Percentiles rank a stretch among this genome's conserved stretches.
phyloP scores from a whole-genome alignment of 805 yeast species.

The Pichia cabralensis region DNA sequence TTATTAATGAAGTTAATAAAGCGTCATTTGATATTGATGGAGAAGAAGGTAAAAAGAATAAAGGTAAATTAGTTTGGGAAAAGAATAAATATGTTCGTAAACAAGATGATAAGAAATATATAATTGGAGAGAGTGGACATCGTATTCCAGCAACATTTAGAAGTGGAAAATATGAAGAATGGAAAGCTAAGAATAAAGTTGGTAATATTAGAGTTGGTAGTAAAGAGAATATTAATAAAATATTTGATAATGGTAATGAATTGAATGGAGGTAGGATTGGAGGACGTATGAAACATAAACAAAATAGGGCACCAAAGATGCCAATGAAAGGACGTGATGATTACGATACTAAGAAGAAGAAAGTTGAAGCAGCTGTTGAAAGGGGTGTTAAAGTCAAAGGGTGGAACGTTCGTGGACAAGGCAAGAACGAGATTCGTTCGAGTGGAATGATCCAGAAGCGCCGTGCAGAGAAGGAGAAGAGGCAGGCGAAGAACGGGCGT shows the following conservation, averaged over 20 bases:
- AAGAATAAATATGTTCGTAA: constrained; percentile 81
- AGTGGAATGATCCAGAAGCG: constrained; percentile 72
- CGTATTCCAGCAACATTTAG: constrained; percentile 83
- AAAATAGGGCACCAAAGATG: constrained; percentile 67
- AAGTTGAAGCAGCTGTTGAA: constrained; percentile 70
- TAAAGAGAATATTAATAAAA: constrained; percentile 14
- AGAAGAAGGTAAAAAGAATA: constrained; percentile 60
- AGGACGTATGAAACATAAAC: constrained; percentile 62
- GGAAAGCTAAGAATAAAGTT: constrained; percentile 68
- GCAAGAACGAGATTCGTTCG: constrained; percentile 49
- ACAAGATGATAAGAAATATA: constrained; percentile 76
- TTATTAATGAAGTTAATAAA: constrained; percentile 71
- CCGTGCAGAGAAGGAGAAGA: constrained; percentile 59
- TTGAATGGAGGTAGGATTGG: constrained; percentile 27
- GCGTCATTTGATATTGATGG: constrained; percentile 79
- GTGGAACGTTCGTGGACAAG: constrained; percentile 33
- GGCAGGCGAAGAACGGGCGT: constrained; percentile 78
- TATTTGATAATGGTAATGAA: constrained; percentile 25
- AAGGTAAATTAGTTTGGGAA: constrained; percentile 79
- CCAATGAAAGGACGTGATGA: constrained; percentile 93
- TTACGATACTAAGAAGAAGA: constrained; percentile 69
- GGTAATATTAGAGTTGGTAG: constrained; percentile 40
- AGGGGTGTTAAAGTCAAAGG: constrained; percentile 69
- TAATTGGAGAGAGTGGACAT: constrained; percentile 91
- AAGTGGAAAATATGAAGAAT: constrained; percentile 84